Evolutionary conservation across 768 basidiomycete genomes (phyloP).

Genomic region (Naematelia encephala): DNA sequence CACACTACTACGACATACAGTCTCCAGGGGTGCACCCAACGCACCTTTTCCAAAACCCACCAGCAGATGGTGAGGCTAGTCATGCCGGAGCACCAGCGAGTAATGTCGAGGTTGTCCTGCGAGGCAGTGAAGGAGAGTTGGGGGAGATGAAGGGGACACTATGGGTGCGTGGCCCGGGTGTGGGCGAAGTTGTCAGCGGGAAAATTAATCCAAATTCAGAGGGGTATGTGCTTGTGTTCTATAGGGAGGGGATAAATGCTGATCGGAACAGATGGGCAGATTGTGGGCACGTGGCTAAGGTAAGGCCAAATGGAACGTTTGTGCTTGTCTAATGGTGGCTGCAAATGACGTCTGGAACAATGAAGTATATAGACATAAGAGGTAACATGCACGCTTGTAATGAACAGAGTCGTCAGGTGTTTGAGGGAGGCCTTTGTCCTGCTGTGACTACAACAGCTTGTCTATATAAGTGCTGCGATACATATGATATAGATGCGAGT

Average conservation of each 20-base stretch:
- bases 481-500: neutral
- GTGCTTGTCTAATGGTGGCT: neutral
- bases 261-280: conserved; percentile 52
- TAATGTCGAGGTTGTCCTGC: conserved; percentile 79
- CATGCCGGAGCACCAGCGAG: conserved; percentile 76
- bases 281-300: conserved; percentile 55
- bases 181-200: conserved; percentile 54
- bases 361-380: neutral
- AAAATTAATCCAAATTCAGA: too few species aligned
- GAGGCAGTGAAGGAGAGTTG: conserved; percentile 60
- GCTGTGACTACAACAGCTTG: too few species aligned
- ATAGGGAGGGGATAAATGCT: conserved; percentile 17
- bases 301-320: conserved; percentile 69
- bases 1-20: conserved; percentile 82
- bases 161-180: conserved; percentile 9
- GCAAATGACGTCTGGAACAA: neutral
- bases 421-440: too few species aligned
- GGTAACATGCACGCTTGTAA: too few species aligned
- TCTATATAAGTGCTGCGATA: too few species aligned
- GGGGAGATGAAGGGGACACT: neutral
- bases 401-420: too few species aligned
- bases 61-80: conserved; percentile 31
- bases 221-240: conserved; percentile 40
- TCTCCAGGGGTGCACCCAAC: conserved; percentile 43
- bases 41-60: neutral